Evolutionary conservation across 305 asterid genomes (phyloP), one percentile per base, ranked within the genome.

Genomic region (Andrographis paniculata): DNA sequence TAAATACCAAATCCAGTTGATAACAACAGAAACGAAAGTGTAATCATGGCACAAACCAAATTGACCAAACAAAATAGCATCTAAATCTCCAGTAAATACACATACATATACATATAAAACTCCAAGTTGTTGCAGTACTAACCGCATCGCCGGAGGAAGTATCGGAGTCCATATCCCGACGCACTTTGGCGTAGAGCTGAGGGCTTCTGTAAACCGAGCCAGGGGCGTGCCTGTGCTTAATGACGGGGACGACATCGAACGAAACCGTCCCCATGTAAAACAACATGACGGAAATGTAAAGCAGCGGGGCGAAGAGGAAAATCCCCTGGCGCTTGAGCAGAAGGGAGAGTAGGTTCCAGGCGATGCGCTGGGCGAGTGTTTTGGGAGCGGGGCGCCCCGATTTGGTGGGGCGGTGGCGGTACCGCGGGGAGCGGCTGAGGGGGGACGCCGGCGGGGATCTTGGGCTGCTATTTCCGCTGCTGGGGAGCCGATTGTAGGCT

Each of bases 231-330:
- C 76, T 70, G 42, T 66, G 84, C 18, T 51, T 60, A 28, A 77
- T 69, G 0, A 54, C 70, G 7, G 93, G 87, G 9, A 66, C 91
- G 20, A 63, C 84, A 66, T 87, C 95, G 55, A 87, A 81, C 56
- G 94, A 77, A 50, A 87, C 87, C 46, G 95, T 84, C 4, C 97
- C 97, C 95, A 87, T 84, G 60, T 84, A 87, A 45, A 84, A 81
- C 61, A 87, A 45, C 87, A 87, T 81, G 9, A 81, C 83, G 13
- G 94, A 69, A 28, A 87, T 81, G 36, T 87, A 87, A 30, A 87
- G 55, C 55, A 87, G 69, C 9, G 94, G 95, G 7, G 95, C 97
- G 50, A 87, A 84, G 0, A 87, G 75, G 38, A 87, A 87, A 45
- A 84, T 67, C 30, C 97, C 97, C 66, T 81, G 95, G 0, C 97